Conservation (phyloP, 2,329 filamentous ascomycete genomes). For the Fragosphaeria purpurea region DNA sequence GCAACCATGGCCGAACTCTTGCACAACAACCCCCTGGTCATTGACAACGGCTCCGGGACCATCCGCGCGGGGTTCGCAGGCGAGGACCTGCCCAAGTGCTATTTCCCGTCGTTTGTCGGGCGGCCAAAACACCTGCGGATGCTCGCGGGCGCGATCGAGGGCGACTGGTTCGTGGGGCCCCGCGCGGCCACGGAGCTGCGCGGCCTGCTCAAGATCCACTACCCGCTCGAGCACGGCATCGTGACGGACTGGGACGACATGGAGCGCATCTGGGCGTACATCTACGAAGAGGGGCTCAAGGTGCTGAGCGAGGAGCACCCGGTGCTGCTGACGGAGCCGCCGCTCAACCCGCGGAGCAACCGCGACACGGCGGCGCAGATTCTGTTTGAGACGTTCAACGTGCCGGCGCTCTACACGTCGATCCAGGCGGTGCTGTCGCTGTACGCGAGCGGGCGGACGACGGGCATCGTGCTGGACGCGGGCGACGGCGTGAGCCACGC, state of each 20-base stretch:
- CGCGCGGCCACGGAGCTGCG: slow-evolving; percentile 79
- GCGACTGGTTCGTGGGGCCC: slow-evolving; percentile 93
- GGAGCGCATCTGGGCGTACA: slow-evolving; percentile 98
- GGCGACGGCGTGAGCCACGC: slow-evolving; percentile 96
- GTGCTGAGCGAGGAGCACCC: slow-evolving; percentile 98
- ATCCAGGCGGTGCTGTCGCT: slow-evolving; percentile 94
- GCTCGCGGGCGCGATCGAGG: slow-evolving; percentile 90
- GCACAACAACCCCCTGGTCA: slow-evolving; percentile 95
- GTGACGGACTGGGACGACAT: slow-evolving; percentile 99
- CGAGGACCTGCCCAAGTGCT: slow-evolving; percentile 91
- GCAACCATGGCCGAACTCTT: slow-evolving; percentile 50
- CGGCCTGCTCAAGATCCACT: slow-evolving; percentile 88
- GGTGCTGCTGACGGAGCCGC: slow-evolving; percentile 90
- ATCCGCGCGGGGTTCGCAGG: slow-evolving; percentile 96
- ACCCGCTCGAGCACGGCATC: slow-evolving; percentile 93
- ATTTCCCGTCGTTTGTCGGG: slow-evolving; percentile 94
- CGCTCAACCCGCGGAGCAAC: slow-evolving; percentile 89
- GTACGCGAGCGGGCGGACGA: slow-evolving; percentile 92
- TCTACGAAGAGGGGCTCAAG: slow-evolving; percentile 92
- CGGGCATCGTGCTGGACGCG: slow-evolving; percentile 88
- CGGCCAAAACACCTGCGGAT: slow-evolving; percentile 91
- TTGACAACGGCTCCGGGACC: slow-evolving; percentile 97
- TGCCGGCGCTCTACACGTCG: slow-evolving; percentile 89
- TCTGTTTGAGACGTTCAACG: slow-evolving; percentile 97
- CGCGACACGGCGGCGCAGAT: slow-evolving; percentile 95